Conservation (phyloP, 306 rosid genomes). For the Lathyrus tuberosus region DNA sequence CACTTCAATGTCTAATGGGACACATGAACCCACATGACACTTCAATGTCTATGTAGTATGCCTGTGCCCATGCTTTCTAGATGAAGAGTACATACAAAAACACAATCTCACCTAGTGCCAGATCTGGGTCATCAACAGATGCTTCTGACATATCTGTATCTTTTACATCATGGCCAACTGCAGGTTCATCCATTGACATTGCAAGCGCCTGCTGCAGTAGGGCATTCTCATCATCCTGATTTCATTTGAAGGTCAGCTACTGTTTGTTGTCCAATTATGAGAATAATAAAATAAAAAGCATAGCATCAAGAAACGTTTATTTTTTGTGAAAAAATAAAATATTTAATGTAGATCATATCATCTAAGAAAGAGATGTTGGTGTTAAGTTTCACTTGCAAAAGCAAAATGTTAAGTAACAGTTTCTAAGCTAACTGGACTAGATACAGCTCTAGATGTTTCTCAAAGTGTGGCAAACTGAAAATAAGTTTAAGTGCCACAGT, state of each 20-base stretch:
- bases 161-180: slow-evolving; percentile 57
- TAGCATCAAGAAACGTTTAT: background rate
- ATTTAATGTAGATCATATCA: background rate
- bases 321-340: background rate
- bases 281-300: slow-evolving; percentile 7
- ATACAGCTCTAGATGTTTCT: slow-evolving; percentile 6
- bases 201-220: slow-evolving; percentile 97
- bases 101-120: slow-evolving; percentile 81
- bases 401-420: slow-evolving; percentile 8
- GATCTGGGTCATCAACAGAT: slow-evolving; percentile 73
- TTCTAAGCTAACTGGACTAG: slow-evolving; percentile 11
- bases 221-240: slow-evolving; percentile 75
- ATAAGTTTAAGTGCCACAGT: background rate
- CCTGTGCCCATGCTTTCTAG: slow-evolving; percentile 5
- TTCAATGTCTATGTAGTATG: slow-evolving; percentile 19
- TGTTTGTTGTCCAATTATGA: slow-evolving; percentile 9
- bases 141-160: slow-evolving; percentile 91
- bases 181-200: slow-evolving; percentile 97
- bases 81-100: slow-evolving; percentile 9
- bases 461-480: slow-evolving; percentile 1
- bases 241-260: slow-evolving; percentile 36
- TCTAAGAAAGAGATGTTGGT: background rate
- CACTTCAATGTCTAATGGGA: slow-evolving; percentile 19
- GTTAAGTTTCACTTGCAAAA: slow-evolving; percentile 4
- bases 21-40: slow-evolving; percentile 18